Percentiles rank a stretch among this genome's conserved stretches.
Conservation (phyloP, 169 alveolate species). For the Plasmodium knowlesi region DNA sequence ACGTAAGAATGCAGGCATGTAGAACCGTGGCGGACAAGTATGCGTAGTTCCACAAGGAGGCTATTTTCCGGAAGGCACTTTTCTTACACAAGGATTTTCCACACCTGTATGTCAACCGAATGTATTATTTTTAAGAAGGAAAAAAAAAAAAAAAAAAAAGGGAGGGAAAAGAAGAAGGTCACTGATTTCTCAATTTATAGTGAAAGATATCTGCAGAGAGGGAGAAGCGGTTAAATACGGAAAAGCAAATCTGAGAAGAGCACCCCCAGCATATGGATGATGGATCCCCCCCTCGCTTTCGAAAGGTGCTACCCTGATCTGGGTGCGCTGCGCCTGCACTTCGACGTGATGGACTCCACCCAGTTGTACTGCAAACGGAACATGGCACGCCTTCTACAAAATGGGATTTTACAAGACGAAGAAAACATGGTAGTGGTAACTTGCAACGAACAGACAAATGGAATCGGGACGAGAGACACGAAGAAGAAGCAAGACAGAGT, state of each 20-base stretch:
- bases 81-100: neutral
- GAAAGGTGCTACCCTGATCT: neutral
- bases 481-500: conserved; percentile 46
- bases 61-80: neutral
- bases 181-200: neutral
- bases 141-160: neutral
- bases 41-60: neutral
- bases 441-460: conserved; percentile 77
- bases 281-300: neutral
- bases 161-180: neutral
- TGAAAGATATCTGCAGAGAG: neutral
- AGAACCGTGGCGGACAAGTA: neutral
- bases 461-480: conserved; percentile 80
- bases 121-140: neutral
- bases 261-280: neutral
- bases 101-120: neutral
- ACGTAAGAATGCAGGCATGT: neutral
- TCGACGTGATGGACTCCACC: conserved; percentile 78
- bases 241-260: neutral
- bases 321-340: conserved; percentile 23
- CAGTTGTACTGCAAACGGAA: conserved; percentile 78
- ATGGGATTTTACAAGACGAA: conserved; percentile 21
- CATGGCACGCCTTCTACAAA: conserved; percentile 28
- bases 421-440: conserved; percentile 60
- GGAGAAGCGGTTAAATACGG: neutral